Evolutionary conservation across 352 stramenopile genomes (phyloP), one percentile per base, ranked within the genome.

Genomic region (Phytophthora nicotianae): DNA sequence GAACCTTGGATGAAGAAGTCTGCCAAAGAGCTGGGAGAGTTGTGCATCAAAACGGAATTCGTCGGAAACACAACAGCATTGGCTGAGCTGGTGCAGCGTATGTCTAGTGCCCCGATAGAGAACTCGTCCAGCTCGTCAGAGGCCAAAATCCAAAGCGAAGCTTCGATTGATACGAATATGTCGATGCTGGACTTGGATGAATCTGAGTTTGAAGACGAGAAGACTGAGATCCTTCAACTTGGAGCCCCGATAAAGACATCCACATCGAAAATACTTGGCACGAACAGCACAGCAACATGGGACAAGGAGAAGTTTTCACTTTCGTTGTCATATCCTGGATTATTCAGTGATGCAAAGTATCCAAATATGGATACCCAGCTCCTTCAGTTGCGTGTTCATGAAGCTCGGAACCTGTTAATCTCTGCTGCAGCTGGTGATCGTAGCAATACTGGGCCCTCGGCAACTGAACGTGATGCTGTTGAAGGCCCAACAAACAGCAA

Each of bases 1-100:
- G 83, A 91, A 37, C 83, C 83, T 17, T 90, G 81, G 79, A 90
- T 91, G 83, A 86, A 86, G 45, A 86, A 86, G 41, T 65, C 81
- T 20, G 53, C 62, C 11, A 62, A 77, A 26, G 70, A 84, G 16
- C 65, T 91, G 1, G 81, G 83, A 19, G 81, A 91, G 24, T 60
- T 91, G 2, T 88, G 79, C 27, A 75, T 91, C 16, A 83, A 78
- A 61, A 91, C 83, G 0, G 79, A 90, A 62, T 68, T 91, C 26
- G 69, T 79, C 6, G 79, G 81, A 16, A 74, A 89, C 58, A 69
- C 79, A 9, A 89, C 79, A 0, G 35, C 78, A 13, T 53, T 92
- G 16, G 75, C 77, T 9, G 76, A 90, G 38, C 65, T 90, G 48
- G 58, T 89, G 19, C 75, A 88, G 47, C 68, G 70, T 1, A 27